Percentiles rank a stretch among this genome's conserved stretches.
Evolutionary conservation across 805 yeast species (phyloP).

Genomic region (Clavispora fructus): DNA sequence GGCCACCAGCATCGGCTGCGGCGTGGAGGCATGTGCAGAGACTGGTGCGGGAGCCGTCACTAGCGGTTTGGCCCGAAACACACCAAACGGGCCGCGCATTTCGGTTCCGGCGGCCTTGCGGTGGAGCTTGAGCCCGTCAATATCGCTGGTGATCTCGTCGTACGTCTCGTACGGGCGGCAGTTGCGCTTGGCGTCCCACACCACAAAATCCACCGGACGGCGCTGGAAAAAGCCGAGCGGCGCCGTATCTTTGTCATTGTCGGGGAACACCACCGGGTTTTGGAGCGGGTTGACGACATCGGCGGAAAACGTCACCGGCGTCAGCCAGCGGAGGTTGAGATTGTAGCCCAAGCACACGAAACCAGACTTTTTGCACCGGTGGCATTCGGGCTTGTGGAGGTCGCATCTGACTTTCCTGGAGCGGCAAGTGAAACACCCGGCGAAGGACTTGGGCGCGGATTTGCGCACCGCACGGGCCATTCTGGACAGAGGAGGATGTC

Average conservation of each 20-base stretch:
- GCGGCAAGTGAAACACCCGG: conserved; percentile 88
- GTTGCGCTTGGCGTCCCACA: conserved; percentile 52
- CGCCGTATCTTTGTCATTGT: conserved; percentile 15
- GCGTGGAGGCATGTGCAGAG: neutral
- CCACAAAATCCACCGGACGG: conserved; percentile 68
- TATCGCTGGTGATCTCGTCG: conserved; percentile 75
- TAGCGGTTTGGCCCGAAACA: conserved; percentile 34
- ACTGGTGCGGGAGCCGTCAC: neutral
- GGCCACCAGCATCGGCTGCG: neutral
- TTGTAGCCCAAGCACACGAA: conserved; percentile 77
- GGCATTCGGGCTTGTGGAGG: conserved; percentile 61
- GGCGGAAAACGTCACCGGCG: conserved; percentile 36
- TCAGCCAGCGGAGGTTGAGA: conserved; percentile 75
- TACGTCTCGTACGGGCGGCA: conserved; percentile 55
- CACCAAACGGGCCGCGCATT: conserved; percentile 77
- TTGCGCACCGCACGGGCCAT: neutral
- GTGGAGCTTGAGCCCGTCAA: conserved; percentile 35
- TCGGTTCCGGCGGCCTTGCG: conserved; percentile 37
- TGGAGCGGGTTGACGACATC: conserved; percentile 25
- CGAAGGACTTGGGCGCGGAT: conserved; percentile 54
- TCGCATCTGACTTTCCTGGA: conserved; percentile 79
- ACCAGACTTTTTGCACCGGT: conserved; percentile 63
- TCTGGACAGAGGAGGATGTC: neutral
- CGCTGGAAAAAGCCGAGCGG: conserved; percentile 53
- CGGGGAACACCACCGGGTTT: conserved; percentile 26